Percentiles rank a stretch among this genome's conserved stretches.
phyloP scores from a whole-genome alignment of 2,329 filamentous ascomycete genomes.

The Nemania serpens region DNA sequence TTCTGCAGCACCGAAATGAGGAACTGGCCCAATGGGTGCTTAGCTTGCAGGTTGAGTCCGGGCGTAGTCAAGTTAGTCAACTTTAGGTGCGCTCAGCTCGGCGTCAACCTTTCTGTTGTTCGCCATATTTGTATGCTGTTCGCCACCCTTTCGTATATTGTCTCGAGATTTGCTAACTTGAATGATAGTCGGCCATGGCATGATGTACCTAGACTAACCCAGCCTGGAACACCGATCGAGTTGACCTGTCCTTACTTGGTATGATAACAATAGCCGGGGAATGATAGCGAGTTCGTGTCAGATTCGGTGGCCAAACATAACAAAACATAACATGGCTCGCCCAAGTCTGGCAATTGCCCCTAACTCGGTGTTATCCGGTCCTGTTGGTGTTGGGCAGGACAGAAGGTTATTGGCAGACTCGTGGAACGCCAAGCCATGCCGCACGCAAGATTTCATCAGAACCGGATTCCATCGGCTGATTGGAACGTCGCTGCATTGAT shows the following conservation, averaged over 20 bases:
- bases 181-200: no score
- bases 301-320: no score
- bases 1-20: constrained; percentile 7
- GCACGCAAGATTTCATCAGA: background rate
- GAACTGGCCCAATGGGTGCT: background rate
- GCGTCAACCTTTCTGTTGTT: no score
- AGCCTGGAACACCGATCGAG: no score
- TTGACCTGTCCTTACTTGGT: no score
- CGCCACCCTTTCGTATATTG: no score
- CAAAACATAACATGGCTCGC: background rate
- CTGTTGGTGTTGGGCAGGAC: background rate
- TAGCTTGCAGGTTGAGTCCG: no score
- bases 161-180: no score
- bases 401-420: background rate
- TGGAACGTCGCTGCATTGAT: background rate
- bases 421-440: background rate
- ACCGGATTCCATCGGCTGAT: background rate
- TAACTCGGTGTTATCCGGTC: background rate
- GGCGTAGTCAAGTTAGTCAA: no score
- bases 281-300: background rate
- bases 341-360: background rate
- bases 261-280: background rate
- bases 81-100: no score
- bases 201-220: no score
- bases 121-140: no score